Percentiles rank a stretch among this genome's conserved stretches.
These are phyloP conservation scores for Fusarium buxicola DNA, from an alignment of 2,329 filamentous ascomycete genomes.

Conservation along the genomic window DNA sequence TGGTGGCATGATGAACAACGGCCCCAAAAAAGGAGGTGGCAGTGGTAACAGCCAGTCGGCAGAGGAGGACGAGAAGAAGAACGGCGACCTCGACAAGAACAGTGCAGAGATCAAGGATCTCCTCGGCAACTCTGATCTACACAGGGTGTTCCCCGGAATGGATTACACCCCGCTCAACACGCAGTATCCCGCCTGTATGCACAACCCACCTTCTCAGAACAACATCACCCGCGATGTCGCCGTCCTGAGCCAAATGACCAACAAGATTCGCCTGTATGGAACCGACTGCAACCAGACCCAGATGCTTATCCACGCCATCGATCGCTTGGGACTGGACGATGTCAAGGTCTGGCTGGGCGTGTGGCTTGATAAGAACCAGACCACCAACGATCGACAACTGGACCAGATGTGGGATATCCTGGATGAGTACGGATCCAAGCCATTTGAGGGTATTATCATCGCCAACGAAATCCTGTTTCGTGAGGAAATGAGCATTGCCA, in stretches of 20 bases:
- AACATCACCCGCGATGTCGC: slow-evolving; percentile 94
- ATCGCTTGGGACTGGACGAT: slow-evolving; percentile 75
- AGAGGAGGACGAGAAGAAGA: slow-evolving; percentile 67
- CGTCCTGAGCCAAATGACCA: slow-evolving; percentile 89
- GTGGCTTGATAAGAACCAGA: slow-evolving; percentile 86
- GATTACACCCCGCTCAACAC: slow-evolving; percentile 94
- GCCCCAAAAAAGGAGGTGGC: slow-evolving; percentile 16
- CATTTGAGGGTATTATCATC: slow-evolving; percentile 85
- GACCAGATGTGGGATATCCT: slow-evolving; percentile 86
- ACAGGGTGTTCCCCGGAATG: slow-evolving; percentile 95
- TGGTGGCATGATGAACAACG: slow-evolving; percentile 74
- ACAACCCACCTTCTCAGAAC: slow-evolving; percentile 86
- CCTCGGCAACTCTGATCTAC: slow-evolving; percentile 82
- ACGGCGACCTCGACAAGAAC: slow-evolving; percentile 78
- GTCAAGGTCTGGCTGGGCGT: slow-evolving; percentile 96
- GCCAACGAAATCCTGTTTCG: slow-evolving; percentile 85
- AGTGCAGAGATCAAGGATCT: slow-evolving; percentile 84
- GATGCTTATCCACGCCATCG: slow-evolving; percentile 88
- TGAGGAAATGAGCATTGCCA: slow-evolving; percentile 74
- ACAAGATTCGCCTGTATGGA: slow-evolving; percentile 88
- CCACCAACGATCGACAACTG: slow-evolving; percentile 86
- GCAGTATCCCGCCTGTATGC: slow-evolving; percentile 86
- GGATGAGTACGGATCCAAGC: slow-evolving; percentile 72
- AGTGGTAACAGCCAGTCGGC: slow-evolving; percentile 61
- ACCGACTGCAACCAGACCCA: slow-evolving; percentile 98